Conservation (phyloP, 495 filamentous ascomycete species). For the Tuber magnatum region DNA sequence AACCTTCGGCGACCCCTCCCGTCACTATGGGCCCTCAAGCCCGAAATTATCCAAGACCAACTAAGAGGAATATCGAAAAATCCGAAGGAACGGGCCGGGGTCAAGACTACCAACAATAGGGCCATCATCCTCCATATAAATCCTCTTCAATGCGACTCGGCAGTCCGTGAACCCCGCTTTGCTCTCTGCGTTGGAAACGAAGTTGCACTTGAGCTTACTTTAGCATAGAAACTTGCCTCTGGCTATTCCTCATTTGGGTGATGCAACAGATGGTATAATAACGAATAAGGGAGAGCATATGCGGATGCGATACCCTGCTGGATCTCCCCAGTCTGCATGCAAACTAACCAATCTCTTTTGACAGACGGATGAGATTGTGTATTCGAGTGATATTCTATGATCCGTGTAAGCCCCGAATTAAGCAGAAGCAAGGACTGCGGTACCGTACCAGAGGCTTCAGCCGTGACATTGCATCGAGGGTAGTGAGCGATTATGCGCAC, state of each 20-base stretch:
- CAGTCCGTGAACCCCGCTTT: background rate
- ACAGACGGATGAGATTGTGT: background rate
- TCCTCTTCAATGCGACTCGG: background rate
- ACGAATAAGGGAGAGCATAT: background rate
- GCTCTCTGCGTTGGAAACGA: background rate
- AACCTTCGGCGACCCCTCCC: background rate
- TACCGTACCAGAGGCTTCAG: background rate
- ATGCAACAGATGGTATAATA: background rate
- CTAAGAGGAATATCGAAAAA: background rate
- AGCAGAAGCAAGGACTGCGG: background rate
- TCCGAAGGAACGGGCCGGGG: background rate
- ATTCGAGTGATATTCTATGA: background rate
- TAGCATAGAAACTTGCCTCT: background rate
- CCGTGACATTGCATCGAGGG: background rate
- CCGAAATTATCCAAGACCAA: background rate
- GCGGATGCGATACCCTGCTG: background rate
- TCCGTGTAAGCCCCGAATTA: accelerated
- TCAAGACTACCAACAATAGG: background rate
- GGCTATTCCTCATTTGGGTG: background rate
- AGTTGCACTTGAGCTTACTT: background rate
- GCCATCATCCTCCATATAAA: background rate
- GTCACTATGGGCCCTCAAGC: background rate
- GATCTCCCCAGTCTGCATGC: background rate
- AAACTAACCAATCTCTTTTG: background rate
- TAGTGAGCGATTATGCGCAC: background rate